Percentiles rank a stretch among this genome's conserved stretches.
phyloP scores from a whole-genome alignment of 352 stramenopile genomes.

The Pythium brachiatum region DNA sequence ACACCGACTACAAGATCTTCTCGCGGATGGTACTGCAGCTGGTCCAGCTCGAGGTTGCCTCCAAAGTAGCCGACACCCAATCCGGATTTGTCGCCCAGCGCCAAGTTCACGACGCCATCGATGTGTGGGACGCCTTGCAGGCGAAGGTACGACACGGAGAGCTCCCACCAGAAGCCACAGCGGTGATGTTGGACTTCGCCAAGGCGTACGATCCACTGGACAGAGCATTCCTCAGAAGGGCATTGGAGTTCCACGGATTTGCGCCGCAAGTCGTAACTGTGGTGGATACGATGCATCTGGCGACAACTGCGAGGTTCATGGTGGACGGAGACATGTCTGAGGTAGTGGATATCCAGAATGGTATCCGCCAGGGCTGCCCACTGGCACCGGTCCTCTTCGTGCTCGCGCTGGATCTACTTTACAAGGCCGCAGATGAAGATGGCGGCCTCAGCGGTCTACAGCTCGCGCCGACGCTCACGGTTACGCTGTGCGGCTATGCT shows the following conservation, averaged over 20 bases:
- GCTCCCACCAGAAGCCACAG: not conserved
- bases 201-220: conserved; percentile 16
- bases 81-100: not conserved
- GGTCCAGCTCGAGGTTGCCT: not conserved
- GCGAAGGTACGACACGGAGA: not conserved
- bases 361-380: conserved; percentile 12
- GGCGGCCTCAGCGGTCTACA: not conserved
- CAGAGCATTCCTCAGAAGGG: not conserved
- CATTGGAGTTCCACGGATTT: not conserved
- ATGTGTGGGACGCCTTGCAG: not conserved
- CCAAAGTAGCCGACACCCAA: not conserved
- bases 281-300: not conserved
- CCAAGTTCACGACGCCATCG: conserved; percentile 5
- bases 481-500: conserved; percentile 4
- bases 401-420: not conserved
- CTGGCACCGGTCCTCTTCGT: conserved; percentile 6
- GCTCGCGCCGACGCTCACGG: not conserved
- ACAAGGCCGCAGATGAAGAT: not conserved
- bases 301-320: not conserved
- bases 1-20: conserved; percentile 20
- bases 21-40: not conserved
- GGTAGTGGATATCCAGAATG: not conserved
- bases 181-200: conserved; percentile 7
- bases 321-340: not conserved
- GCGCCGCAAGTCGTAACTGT: not conserved